phyloP scores from a whole-genome alignment of 192 early-diverging fungal species.

The Backusella macrospora region DNA sequence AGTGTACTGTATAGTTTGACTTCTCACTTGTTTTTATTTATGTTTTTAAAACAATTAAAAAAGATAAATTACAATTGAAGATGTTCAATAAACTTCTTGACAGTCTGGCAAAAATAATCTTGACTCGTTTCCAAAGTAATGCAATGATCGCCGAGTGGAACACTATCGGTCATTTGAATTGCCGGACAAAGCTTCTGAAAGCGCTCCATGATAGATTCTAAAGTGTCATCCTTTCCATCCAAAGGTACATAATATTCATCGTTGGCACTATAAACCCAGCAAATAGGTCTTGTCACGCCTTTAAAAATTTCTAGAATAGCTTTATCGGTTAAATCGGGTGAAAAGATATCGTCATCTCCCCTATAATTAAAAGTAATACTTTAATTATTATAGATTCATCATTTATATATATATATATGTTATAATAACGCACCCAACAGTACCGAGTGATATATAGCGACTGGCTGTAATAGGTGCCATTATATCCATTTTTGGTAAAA shows the following conservation, averaged over 20 bases:
- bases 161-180: not conserved
- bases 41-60: not conserved
- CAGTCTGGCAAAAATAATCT: conserved; percentile 28
- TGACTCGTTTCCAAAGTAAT: not conserved
- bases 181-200: not conserved
- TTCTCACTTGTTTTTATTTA: not conserved
- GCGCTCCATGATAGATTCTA: not conserved
- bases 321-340: conserved; percentile 14
- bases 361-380: not conserved
- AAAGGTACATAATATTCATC: conserved; percentile 11
- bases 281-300: not conserved
- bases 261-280: not conserved
- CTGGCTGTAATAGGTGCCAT: conserved; percentile 43
- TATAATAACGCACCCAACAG: conserved; percentile 34
- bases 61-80: not conserved
- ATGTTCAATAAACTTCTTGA: conserved; percentile 27
- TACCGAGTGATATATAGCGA: conserved; percentile 41
- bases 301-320: not conserved
- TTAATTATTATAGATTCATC: not conserved
- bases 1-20: no score
- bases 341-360: conserved; percentile 14
- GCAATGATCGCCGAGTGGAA: conserved; percentile 3
- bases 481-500: conserved; percentile 42
- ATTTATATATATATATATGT: not conserved
- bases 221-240: not conserved